Evolutionary conservation across 148 eudicot genomes (phyloP).

Genomic region (Vaccinium macrocarpon): DNA sequence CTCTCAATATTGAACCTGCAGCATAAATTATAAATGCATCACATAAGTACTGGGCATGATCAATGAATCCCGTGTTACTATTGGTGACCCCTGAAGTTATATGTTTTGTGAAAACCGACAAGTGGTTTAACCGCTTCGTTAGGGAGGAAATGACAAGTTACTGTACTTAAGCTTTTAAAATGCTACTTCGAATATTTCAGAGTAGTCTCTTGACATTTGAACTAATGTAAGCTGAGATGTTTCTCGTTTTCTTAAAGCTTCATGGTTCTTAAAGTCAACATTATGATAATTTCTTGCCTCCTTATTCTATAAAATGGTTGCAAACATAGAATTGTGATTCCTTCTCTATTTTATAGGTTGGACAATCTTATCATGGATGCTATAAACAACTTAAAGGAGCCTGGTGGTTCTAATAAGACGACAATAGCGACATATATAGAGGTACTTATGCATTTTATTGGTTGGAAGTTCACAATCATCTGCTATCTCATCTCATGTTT

Average conservation of each 20-base stretch:
- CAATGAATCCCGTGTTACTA: not conserved
- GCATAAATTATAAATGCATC: not conserved
- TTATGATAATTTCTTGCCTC: not conserved
- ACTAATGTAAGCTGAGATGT: conserved; percentile 4
- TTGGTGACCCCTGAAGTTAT: not conserved
- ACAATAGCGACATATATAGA: conserved; percentile 89
- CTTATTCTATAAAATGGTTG: not conserved
- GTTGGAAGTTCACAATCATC: conserved; percentile 3
- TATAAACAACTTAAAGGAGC: conserved; percentile 82
- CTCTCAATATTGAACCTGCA: not conserved
- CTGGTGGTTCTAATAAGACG: conserved; percentile 88
- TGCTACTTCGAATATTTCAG: not conserved
- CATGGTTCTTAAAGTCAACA: not conserved
- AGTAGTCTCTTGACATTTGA: not conserved
- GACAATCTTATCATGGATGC: conserved; percentile 96
- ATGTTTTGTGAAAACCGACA: not conserved
- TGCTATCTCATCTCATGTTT: not conserved
- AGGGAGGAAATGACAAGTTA: not conserved
- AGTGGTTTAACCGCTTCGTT: not conserved
- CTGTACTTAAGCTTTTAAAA: not conserved
- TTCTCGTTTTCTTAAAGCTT: not conserved
- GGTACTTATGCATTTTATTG: conserved; percentile 42
- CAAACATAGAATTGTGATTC: not conserved
- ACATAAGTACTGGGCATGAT: not conserved
- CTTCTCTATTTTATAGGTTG: conserved; percentile 49